Evolutionary conservation across 352 stramenopile genomes (phyloP), one percentile per base, ranked within the genome.

Genomic region (Phytophthora pseudosyringae): DNA sequence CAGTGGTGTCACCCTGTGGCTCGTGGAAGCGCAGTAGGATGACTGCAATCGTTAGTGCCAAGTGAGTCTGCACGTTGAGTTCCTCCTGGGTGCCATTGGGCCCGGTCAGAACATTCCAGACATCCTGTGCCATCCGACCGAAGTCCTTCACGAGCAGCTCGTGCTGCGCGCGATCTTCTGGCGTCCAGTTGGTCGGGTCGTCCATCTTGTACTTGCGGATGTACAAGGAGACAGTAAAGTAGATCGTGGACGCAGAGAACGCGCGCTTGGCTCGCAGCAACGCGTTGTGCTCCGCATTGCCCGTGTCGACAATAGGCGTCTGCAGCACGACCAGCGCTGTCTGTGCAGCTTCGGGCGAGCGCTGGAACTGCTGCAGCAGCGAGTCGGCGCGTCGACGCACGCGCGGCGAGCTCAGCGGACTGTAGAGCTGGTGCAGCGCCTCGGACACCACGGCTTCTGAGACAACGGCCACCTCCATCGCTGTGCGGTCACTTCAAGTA

Each of bases 21-120:
- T 91, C 83, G 40, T 93, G 83, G 48, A 94, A 91, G 31, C 83
- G 82, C 44, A 94, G 55, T 32, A 94, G 56, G 43, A 94, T 88
- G 28, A 92, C 83, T 3, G 80, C 86, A 52, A 94, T 76, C n/a
- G 83, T 85, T 55, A 92, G 79, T 28, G 83, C 79, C 53, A 94
- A 56, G 32, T 91, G 77, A 4, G 72, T 94, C 62, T 91, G 82
- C 54, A 91, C 82, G 50, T 75, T 82, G 1, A 69, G 53, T 35
- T 91, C 81, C 46, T 94, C 86, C 2, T 76, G 26, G 0, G 59
- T 72, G 13, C 78, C 79, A 31, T 85, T 78, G 3, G 79, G 78
- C 1, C 81, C 78, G 12, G 82, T 94, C 12, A 94, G 51, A 7
- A 94, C 60, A 54, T 91, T 86, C 86, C 86, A 94, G 28, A 93